phyloP scores from a whole-genome alignment of 495 filamentous ascomycete genomes.

The Tuber aestivum region DNA sequence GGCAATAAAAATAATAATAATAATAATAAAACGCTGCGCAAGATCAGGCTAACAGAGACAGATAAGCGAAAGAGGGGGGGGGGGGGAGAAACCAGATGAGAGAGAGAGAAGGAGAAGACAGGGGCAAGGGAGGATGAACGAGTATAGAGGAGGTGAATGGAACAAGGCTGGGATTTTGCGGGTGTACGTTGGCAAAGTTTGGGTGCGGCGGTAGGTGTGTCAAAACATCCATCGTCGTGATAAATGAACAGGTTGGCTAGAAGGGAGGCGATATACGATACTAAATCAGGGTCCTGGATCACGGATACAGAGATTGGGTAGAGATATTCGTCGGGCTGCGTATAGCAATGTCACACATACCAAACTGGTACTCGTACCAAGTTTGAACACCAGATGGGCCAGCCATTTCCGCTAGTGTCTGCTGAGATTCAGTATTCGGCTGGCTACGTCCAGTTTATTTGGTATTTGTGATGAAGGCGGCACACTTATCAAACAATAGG shows the following conservation, averaged over 20 bases:
- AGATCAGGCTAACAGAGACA: background rate
- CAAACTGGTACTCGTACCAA: background rate
- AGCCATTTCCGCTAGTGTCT: background rate
- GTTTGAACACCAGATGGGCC: conserved; percentile 5
- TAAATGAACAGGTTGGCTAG: background rate
- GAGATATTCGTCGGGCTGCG: background rate
- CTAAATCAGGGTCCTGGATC: background rate
- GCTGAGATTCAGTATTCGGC: background rate
- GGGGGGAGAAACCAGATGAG: background rate
- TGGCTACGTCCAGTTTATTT: background rate
- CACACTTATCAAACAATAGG: conserved; percentile 3
- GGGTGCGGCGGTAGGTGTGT: background rate
- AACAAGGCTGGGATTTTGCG: conserved; percentile 5
- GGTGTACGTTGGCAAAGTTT: conserved; percentile 4
- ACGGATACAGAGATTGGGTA: background rate
- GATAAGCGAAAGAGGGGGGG: background rate
- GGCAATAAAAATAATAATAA: background rate
- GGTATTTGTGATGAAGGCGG: conserved; percentile 1
- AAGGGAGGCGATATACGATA: background rate
- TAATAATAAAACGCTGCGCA: background rate
- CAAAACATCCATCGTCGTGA: background rate
- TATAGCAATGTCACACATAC: conserved; percentile 5
- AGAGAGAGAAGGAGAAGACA: background rate
- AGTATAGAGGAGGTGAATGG: background rate
- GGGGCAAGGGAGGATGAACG: background rate